Base-by-base conservation (phyloP, 2,329 filamentous ascomycete genomes). In the Blastomyces percursus region DNA sequence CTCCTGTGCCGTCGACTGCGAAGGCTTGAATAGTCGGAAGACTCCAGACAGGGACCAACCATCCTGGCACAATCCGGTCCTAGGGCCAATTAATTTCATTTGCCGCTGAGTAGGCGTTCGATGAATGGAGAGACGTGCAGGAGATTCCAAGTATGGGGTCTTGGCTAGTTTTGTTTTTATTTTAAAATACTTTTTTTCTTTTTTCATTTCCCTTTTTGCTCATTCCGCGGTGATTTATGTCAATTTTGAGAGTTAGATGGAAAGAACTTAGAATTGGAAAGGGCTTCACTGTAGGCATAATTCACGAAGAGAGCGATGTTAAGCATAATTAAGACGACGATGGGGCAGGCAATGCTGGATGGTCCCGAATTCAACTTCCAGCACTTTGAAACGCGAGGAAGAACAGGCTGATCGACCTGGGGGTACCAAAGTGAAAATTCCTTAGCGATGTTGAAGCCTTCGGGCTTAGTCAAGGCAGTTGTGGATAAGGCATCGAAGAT, bases 41-140 rank as follows among this genome's bases (percentile, higher is more conserved):
- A 27, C 30, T 57, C 11, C 32, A 9, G 8, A 32, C 19, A 40
- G 54, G 35, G 32, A 24, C 54, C 16, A 24, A 24, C 54, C 16
- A 24, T 38, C 35, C 32, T 38, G 54, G 32, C 3, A 40, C 35
- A 2, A 16, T 24, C 35, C 14, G 12, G 38, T 8, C 38, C 12
- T 2, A 19, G 8, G 35, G n/a, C 55, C 55, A 58, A 58, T 58
- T 21, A 58, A n/a, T n/a, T 30, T 46, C 55, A 44, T 19, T 42
- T 44, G 11, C 4, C 21, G 30, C 21, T 30, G 30, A 11, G 38
- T 19, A 30, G 38, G 40, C 8, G 55, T 58, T 27, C 21, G 55
- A 58, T 44, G 55, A 58, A 58, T 58, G 38, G 55, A 58, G 55
- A 42, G n/a, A 42, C 21, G 35, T 58, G 55, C 55, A 58, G 38